Conservation (phyloP, 306 rosid genomes). For the Glycine soja region DNA sequence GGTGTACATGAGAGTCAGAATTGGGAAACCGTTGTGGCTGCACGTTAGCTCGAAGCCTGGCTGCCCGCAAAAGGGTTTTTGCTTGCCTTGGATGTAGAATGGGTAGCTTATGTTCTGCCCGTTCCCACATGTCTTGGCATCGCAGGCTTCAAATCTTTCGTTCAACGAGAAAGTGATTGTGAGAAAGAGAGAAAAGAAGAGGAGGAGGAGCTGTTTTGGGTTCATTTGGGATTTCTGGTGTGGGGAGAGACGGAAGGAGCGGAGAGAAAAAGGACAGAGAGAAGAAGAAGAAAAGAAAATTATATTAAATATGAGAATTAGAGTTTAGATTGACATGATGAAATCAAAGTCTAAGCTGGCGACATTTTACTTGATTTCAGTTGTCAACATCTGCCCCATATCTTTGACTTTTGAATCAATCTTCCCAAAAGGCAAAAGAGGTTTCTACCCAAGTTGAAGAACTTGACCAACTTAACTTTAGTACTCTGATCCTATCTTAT, state of each 20-base stretch:
- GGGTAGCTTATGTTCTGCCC: slow-evolving; percentile 55
- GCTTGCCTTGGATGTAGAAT: slow-evolving; percentile 39
- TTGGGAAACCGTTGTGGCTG: slow-evolving; percentile 41
- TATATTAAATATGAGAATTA: neutral
- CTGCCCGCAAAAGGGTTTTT: slow-evolving; percentile 50
- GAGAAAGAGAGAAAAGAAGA: neutral
- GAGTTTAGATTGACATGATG: slow-evolving; percentile 33
- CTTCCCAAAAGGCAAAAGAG: neutral
- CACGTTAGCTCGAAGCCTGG: slow-evolving; percentile 55
- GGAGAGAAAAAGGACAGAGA: too few relatives aligned
- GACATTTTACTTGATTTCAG: neutral
- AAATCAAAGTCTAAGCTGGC: neutral
- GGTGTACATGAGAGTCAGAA: slow-evolving; percentile 34
- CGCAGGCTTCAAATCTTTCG: slow-evolving; percentile 45
- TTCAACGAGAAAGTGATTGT: neutral
- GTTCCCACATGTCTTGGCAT: slow-evolving; percentile 47
- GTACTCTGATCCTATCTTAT: neutral
- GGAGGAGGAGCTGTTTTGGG: neutral
- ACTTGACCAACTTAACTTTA: slow-evolving; percentile 7
- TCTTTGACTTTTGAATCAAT: slow-evolving; percentile 21
- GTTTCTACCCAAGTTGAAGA: neutral
- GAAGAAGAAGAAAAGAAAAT: neutral
- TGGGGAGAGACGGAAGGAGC: neutral
- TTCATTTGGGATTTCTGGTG: slow-evolving; percentile 48
- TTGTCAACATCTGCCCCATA: slow-evolving; percentile 38